phyloP scores from a whole-genome alignment of 306 rosid genomes.

The Cercis canadensis region DNA sequence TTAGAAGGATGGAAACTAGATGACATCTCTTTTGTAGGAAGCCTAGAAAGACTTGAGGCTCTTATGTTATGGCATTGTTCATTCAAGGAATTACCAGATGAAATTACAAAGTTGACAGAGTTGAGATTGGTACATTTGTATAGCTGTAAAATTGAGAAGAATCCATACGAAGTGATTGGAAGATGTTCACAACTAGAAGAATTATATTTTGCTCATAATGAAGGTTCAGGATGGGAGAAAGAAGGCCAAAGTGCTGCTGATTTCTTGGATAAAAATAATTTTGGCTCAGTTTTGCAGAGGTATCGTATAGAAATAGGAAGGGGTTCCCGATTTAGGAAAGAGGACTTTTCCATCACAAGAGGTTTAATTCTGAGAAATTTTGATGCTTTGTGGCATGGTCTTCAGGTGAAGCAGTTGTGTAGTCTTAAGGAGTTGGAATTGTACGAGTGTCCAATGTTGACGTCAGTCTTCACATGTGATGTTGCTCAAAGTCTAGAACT shows the following conservation, averaged over 20 bases:
- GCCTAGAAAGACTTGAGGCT: background rate
- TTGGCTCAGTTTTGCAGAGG: too few relatives aligned
- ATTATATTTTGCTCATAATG: background rate
- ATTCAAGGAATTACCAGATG: background rate
- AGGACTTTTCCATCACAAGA: background rate
- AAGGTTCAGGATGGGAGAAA: background rate
- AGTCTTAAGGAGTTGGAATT: too few relatives aligned
- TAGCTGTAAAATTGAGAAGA: rapidly evolving
- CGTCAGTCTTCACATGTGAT: background rate
- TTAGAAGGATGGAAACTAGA: rapidly evolving
- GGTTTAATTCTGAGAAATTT: background rate
- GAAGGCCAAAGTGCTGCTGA: rapidly evolving
- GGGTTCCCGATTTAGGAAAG: background rate
- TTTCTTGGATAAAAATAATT: too few relatives aligned
- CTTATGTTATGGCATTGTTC: rapidly evolving
- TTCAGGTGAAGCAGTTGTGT: too few relatives aligned
- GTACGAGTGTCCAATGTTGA: background rate
- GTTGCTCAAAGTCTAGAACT: background rate
- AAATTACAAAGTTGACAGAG: background rate
- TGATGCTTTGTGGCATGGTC: too few relatives aligned
- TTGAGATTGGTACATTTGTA: slow-evolving; percentile 14
- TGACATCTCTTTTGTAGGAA: slow-evolving; percentile 22
- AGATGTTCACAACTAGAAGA: slow-evolving; percentile 30
- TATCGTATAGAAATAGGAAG: background rate
- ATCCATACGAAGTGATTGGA: slow-evolving; percentile 29